phyloP scores from a whole-genome alignment of 2,329 filamentous ascomycete species.

The Hypoxylon sp. region DNA sequence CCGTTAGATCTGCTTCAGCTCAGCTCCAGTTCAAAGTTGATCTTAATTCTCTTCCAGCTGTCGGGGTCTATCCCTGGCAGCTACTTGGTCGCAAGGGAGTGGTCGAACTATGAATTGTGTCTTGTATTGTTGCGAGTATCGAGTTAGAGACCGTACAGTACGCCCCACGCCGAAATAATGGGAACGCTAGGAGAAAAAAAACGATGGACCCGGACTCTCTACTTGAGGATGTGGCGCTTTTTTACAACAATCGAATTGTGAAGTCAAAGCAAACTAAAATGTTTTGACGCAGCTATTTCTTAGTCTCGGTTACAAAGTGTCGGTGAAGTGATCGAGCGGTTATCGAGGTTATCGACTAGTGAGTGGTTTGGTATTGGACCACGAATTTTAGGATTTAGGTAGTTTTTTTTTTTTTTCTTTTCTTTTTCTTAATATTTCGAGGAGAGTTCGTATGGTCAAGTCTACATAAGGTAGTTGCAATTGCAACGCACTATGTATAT shows the following conservation, averaged over 20 bases:
- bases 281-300: not conserved
- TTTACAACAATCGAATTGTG: not conserved
- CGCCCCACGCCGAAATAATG: too few species aligned
- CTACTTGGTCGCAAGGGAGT: constrained; percentile 18
- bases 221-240: not conserved
- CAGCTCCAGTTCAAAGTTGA: constrained; percentile 21
- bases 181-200: constrained; percentile 3
- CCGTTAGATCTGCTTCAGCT: constrained; percentile 7
- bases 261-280: not conserved
- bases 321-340: constrained; percentile 24
- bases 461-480: constrained; percentile 6
- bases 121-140: too few species aligned
- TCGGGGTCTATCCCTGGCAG: constrained; percentile 25
- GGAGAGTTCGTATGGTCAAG: constrained; percentile 35
- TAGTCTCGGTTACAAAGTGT: not conserved
- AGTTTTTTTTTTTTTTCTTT: constrained; percentile 16
- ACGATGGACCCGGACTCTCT: constrained; percentile 5
- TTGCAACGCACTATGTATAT: constrained; percentile 6
- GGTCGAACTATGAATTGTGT: not conserved
- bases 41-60: constrained; percentile 23
- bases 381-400: constrained; percentile 15
- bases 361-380: constrained; percentile 27
- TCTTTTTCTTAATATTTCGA: constrained; percentile 17
- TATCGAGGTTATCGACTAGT: not conserved
- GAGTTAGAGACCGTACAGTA: too few species aligned